A percentile compares a stretch with the other conserved stretches of the same genome.
Evolutionary conservation across 768 basidiomycete species (phyloP).

Genomic region (Psilocybe tampanensis): DNA sequence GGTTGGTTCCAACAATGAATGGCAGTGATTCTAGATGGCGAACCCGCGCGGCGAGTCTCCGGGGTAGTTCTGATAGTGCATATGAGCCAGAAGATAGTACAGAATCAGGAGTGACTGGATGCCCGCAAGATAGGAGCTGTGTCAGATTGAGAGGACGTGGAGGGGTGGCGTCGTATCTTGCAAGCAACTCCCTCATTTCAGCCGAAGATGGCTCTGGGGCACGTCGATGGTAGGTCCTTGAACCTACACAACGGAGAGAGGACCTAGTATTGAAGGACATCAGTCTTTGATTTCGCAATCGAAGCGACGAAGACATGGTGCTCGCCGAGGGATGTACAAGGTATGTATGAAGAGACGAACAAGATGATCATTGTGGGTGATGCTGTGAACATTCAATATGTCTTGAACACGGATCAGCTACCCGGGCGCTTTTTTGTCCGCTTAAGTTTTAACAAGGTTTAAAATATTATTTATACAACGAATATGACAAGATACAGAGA

Average conservation of each 20-base stretch:
- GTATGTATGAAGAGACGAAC: neutral
- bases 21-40: slow-evolving; percentile 76
- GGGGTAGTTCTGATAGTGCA: slow-evolving; percentile 75
- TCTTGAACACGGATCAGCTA: neutral
- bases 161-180: slow-evolving; percentile 62
- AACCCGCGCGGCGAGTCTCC: slow-evolving; percentile 74
- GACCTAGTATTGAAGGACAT: neutral
- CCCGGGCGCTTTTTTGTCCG: neutral
- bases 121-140: slow-evolving; percentile 74
- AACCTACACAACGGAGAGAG: neutral
- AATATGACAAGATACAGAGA: slow-evolving; percentile 4
- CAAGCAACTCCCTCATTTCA: slow-evolving; percentile 61
- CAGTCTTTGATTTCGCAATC: neutral
- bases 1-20: slow-evolving; percentile 89
- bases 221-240: slow-evolving; percentile 28
- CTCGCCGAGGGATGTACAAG: too few relatives aligned
- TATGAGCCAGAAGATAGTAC: slow-evolving; percentile 75
- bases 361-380: neutral
- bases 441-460: neutral
- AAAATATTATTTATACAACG: slow-evolving; percentile 12
- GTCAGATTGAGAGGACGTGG: slow-evolving; percentile 74
- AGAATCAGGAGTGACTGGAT: slow-evolving; percentile 70
- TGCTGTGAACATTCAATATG: neutral
- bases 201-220: slow-evolving; percentile 49
- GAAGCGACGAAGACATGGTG: neutral